Evolutionary conservation across 2,329 filamentous ascomycete genomes (phyloP), one percentile per base, ranked within the genome.

Genomic region (Teratosphaeria gauchensis): DNA sequence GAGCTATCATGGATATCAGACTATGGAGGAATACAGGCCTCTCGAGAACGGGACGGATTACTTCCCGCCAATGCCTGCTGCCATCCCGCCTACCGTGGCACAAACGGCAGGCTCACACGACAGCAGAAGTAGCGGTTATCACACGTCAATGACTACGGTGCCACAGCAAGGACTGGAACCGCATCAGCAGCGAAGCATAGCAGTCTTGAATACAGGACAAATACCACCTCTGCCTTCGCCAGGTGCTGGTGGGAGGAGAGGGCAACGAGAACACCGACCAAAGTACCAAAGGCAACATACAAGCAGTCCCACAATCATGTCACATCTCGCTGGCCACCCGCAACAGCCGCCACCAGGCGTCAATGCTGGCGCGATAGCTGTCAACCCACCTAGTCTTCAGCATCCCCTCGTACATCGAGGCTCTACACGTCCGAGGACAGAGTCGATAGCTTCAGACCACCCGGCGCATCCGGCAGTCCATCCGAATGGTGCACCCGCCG

Each of bases 221-320:
- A 77, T 92, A 6, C 88, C 92, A 6, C 79, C 85, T 21, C 78
- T 96, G 53, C 90, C 92, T 0, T 96, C 92, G 0, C 92, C 92
- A 1, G 89, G 90, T n/a, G 82, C 80, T 59, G 79, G 80, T 79
- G 84, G 58, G 16, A 66, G 69, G 31, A 60, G 66, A n/a, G 64
- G 69, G 35, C 64, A 68, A 38, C 64, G 69, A 31, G 65, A 70
- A 30, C 64, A 68, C 51, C 66, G 69, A 56, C 86, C 87, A 8
- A 82, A 84, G 62, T 78, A 86, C 58, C 79, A 78, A 51, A 82
- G 89, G 58, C 86, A 89, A 68, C 85, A 90, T 68, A 95, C 92
- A 0, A 86, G 89, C 28, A 95, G 90, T 1, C 91, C 92, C 0
- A 92, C 87, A 0, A 79, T 88, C 33, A 71, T 89, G 51, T 74